A percentile compares a stretch with the other conserved stretches of the same genome.
Conservation (phyloP, 2,329 filamentous ascomycete genomes). For the Purpureocillium takamizusanense region DNA sequence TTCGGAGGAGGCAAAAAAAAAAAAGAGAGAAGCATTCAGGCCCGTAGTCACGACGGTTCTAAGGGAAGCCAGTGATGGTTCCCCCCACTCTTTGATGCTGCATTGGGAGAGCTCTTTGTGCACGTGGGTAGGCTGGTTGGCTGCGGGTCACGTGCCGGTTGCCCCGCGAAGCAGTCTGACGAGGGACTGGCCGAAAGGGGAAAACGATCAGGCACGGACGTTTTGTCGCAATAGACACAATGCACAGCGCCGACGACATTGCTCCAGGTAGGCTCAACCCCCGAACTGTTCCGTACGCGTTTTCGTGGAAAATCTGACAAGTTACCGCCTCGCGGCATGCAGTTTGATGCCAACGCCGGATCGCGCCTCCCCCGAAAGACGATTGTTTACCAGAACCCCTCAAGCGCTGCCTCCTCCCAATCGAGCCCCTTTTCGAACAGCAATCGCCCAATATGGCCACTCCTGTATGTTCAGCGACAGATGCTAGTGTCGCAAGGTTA, state of each 20-base stretch:
- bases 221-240: constrained; percentile 1
- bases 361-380: not conserved
- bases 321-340: too few species aligned
- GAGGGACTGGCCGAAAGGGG: constrained; percentile 12
- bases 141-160: constrained; percentile 16
- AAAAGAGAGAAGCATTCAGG: too few species aligned
- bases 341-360: not conserved
- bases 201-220: constrained; percentile 16
- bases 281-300: not conserved
- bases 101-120: constrained; percentile 6
- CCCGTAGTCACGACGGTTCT: too few species aligned
- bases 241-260: not conserved
- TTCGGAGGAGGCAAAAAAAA: not conserved
- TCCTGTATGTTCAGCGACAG: constrained; percentile 18
- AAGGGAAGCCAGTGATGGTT: too few species aligned
- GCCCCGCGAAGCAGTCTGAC: constrained; percentile 10
- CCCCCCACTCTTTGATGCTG: constrained; percentile 3
- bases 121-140: constrained; percentile 25
- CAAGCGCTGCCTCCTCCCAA: constrained; percentile 2
- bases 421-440: not conserved
- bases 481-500: not conserved
- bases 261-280: not conserved
- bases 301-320: not conserved
- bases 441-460: constrained; percentile 24
- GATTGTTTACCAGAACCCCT: constrained; percentile 15